Base-by-base conservation (phyloP, 2,329 filamentous ascomycete species). In the Aspergillus fumigatus region DNA sequence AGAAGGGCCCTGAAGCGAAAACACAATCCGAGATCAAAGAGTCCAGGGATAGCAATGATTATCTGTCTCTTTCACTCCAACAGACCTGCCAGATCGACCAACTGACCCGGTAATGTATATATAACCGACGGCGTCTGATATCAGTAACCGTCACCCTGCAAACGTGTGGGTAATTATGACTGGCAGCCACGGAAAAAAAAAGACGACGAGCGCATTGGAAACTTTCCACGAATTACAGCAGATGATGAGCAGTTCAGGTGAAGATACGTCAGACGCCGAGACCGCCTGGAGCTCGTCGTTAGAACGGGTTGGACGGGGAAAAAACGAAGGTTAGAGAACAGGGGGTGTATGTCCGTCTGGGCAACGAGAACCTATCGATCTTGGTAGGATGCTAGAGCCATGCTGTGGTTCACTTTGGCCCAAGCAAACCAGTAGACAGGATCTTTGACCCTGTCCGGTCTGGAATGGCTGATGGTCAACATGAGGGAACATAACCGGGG, bases 201-300 rank as follows among this genome's bases (percentile, higher is more conserved):
- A 38, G 7, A 51, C 9, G 35, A 40, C 7, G 3, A 51, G 32
- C 10, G 50, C 17, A 40, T 5, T 10, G 14, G n/a, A 47, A 53
- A 9, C 26, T 51, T 53, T 54, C 55, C 55, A 57, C 51, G 55
- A 57, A 57, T 57, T 43, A 19, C 25, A 50, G 43, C 25, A 19
- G 32, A 11, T 35, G 14, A 51, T 48, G 53, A 19, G 21, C 29
- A 27, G 21, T 11, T 10, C 4, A 45, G 41, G 8, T 23, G n/a
- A 23, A 11, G n/a, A 45, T 19, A 45, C 8, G 3, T 45, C 19
- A 19, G n/a, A 45, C 19, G 41, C 40, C 40, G 40, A 43, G 40
- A 43, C 21, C 7, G 40, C 40, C 4, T 19, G 9, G 40, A 43
- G n/a, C 40, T 43, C n/a, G n/a, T 43, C 8, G 40, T 43, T 43